A percentile compares a stretch with the other conserved stretches of the same genome.
phyloP scores from a whole-genome alignment of 805 yeast species.

The Schwanniomyces yamadae region DNA sequence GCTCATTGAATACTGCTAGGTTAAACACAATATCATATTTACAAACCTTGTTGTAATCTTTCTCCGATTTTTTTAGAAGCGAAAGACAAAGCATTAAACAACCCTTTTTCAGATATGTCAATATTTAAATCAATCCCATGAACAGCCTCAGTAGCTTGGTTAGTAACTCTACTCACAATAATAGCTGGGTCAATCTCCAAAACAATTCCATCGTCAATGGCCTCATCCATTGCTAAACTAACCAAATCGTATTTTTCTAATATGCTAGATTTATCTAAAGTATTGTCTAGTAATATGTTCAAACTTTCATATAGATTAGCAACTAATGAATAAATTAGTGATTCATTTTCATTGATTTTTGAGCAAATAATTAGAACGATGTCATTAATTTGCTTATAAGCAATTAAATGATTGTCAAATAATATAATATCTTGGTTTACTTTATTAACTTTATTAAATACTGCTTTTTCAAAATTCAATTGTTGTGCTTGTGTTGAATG shows the following conservation, averaged over 20 bases:
- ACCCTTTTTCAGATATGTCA: conserved; percentile 70
- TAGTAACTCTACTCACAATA: conserved; percentile 88
- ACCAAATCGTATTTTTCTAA: conserved; percentile 85
- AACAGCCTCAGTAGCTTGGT: conserved; percentile 55
- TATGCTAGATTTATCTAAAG: conserved; percentile 75
- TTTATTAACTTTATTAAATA: conserved; percentile 76
- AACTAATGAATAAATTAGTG: conserved; percentile 70
- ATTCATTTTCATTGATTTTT: conserved; percentile 79
- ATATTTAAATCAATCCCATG: conserved; percentile 57
- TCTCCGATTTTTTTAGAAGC: conserved; percentile 69
- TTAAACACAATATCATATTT: no score
- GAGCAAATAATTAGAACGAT: conserved; percentile 71
- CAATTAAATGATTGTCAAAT: conserved; percentile 73
- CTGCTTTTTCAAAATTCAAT: conserved; percentile 67
- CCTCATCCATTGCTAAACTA: conserved; percentile 83
- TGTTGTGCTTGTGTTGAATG: conserved; percentile 59
- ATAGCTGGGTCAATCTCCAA: conserved; percentile 86
- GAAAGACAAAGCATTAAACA: conserved; percentile 82
- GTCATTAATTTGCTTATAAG: conserved; percentile 86
- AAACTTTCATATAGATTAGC: conserved; percentile 79
- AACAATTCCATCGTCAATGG: conserved; percentile 90
- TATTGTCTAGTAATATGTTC: conserved; percentile 66
- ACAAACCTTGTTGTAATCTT: conserved; percentile 47
- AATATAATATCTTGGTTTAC: conserved; percentile 77
- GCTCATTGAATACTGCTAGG: no score